Evolutionary conservation across 495 filamentous ascomycete genomes (phyloP).

Genomic region (Hypoxylon cercidicola): DNA sequence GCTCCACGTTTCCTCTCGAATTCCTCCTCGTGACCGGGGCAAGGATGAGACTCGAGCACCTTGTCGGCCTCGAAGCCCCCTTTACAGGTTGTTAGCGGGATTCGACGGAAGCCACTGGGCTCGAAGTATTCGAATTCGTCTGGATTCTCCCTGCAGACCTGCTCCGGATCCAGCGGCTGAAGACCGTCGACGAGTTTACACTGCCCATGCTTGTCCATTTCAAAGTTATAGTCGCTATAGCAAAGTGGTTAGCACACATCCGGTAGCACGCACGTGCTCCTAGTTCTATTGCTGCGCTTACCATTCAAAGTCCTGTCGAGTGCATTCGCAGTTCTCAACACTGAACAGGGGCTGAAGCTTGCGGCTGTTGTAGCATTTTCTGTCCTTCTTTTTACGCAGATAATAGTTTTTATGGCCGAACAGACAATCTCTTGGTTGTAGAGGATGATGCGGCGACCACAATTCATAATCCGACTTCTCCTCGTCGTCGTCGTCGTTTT

Average conservation of each 20-base stretch:
- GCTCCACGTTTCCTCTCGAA: constrained; percentile 77
- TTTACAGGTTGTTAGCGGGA: constrained; percentile 86
- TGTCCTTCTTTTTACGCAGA: constrained; percentile 80
- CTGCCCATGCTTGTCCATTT: constrained; percentile 75
- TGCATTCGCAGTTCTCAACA: constrained; percentile 81
- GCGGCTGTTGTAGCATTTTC: constrained; percentile 81
- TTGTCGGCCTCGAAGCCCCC: constrained; percentile 79
- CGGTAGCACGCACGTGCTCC: neutral
- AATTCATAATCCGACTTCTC: constrained; percentile 76
- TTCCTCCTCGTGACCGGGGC: constrained; percentile 80
- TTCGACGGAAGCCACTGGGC: constrained; percentile 88
- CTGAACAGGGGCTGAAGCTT: constrained; percentile 74
- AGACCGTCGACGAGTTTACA: constrained; percentile 81
- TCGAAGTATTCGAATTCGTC: constrained; percentile 77
- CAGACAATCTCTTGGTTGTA: constrained; percentile 78
- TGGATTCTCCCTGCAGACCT: constrained; percentile 73
- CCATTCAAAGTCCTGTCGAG: constrained; percentile 92
- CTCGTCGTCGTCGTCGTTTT: constrained; percentile 69
- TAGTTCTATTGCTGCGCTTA: constrained; percentile 53
- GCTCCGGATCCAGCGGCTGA: constrained; percentile 68
- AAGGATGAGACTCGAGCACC: constrained; percentile 64
- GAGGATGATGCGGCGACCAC: constrained; percentile 85
- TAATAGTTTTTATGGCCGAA: constrained; percentile 94
- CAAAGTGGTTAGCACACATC: constrained; percentile 15
- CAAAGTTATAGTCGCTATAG: constrained; percentile 90